Percentiles rank a stretch among this genome's conserved stretches.
Conservation (phyloP, 441 rosid genomes). For the Pelargonium citronellum region DNA sequence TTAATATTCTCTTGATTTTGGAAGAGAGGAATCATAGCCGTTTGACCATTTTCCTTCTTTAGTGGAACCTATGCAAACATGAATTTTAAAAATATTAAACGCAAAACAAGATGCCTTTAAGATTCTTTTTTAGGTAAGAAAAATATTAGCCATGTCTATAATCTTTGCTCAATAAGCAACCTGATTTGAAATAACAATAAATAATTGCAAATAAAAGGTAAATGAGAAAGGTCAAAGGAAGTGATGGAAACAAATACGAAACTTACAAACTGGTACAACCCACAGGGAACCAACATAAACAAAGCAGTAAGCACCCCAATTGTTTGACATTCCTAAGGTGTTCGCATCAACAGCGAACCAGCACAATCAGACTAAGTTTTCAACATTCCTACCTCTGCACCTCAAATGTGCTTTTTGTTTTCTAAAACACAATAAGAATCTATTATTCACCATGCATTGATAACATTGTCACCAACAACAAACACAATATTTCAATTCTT, state of each 20-base stretch:
- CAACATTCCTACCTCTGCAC: no score
- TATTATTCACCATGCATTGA: no score
- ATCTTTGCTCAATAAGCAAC: background rate
- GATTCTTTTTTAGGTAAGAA: background rate
- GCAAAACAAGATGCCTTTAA: background rate
- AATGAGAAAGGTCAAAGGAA: background rate
- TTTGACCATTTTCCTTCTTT: conserved; percentile 95
- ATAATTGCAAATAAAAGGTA: background rate
- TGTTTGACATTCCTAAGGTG: no score
- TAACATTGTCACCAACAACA: no score
- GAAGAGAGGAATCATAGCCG: conserved; percentile 70
- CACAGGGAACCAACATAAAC: background rate
- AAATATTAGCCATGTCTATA: background rate
- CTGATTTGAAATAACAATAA: background rate
- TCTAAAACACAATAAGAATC: no score
- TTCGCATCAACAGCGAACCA: no score
- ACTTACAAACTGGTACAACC: background rate
- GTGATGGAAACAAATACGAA: background rate
- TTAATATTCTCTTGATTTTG: conserved; percentile 91
- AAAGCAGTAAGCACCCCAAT: background rate
- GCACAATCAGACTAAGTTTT: no score
- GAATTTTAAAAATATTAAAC: background rate
- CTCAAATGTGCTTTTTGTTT: no score
- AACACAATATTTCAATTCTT: no score
- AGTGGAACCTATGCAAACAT: conserved; percentile 54